Evolutionary conservation across 2,329 filamentous ascomycete species (phyloP).

Genomic region (Teratosphaeria viscida): DNA sequence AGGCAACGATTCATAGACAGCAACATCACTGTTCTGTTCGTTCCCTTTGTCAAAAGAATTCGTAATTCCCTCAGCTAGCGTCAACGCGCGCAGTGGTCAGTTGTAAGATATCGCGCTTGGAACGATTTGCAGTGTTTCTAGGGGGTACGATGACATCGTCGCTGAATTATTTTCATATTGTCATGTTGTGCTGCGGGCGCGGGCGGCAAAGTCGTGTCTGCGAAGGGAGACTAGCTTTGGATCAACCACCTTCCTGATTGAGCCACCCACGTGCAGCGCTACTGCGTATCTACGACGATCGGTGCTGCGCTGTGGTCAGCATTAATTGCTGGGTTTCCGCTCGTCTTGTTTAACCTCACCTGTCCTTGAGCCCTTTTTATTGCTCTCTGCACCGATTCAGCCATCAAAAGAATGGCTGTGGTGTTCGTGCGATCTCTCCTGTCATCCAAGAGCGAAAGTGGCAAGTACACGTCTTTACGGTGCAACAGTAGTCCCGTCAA

Average conservation of each 20-base stretch:
- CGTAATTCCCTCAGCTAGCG: too few species aligned
- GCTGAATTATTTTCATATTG: not conserved
- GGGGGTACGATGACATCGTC: not conserved
- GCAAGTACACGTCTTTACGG: conserved; percentile 1
- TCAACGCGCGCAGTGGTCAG: not conserved
- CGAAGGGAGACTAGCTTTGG: not conserved
- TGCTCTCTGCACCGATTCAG: not conserved
- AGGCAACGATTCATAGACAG: not conserved
- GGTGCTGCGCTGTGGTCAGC: not conserved
- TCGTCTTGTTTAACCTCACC: not conserved
- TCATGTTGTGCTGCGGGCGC: not conserved
- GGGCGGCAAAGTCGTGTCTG: not conserved
- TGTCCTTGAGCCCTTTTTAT: not conserved
- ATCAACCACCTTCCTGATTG: not conserved
- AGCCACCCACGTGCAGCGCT: conserved; percentile 1
- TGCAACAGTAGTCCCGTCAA: not conserved
- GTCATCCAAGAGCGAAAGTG: not conserved
- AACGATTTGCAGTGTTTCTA: not conserved
- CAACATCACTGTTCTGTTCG: not conserved
- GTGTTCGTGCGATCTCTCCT: conserved; percentile 5
- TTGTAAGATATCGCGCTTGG: not conserved
- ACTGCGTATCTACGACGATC: conserved; percentile 3
- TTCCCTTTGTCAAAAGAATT: not conserved
- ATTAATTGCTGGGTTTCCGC: conserved; percentile 1
- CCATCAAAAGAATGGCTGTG: not conserved